phyloP scores from a whole-genome alignment of 106 monocot species.

The Dendrobium nobile region DNA sequence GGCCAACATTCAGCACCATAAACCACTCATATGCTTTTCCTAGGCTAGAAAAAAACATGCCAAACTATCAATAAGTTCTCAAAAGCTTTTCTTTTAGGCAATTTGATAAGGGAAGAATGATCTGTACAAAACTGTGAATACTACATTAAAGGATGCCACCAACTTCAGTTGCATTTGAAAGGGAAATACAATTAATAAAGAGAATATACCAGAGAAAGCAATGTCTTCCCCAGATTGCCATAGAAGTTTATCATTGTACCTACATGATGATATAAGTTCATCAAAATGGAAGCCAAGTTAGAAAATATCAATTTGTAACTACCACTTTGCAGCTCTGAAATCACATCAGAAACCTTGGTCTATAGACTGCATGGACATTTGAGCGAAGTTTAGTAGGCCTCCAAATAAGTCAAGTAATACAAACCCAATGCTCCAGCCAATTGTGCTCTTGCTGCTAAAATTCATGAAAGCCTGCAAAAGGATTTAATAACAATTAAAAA shows the following conservation, averaged over 20 bases:
- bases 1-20: too few species aligned
- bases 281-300: not conserved
- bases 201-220: slow-evolving; percentile 60
- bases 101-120: too few species aligned
- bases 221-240: slow-evolving; percentile 77
- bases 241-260: slow-evolving; percentile 69
- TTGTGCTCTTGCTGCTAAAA: slow-evolving; percentile 61
- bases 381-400: slow-evolving; percentile 61
- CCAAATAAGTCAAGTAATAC: slow-evolving; percentile 68
- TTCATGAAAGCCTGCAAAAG: slow-evolving; percentile 58
- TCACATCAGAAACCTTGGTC: slow-evolving; percentile 42
- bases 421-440: slow-evolving; percentile 83
- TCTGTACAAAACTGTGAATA: too few species aligned
- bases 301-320: not conserved
- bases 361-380: slow-evolving; percentile 70
- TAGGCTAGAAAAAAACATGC: too few species aligned
- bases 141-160: too few species aligned
- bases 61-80: too few species aligned
- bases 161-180: too few species aligned
- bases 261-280: slow-evolving; percentile 16
- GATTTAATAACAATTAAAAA: too few species aligned
- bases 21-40: too few species aligned
- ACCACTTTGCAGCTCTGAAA: not conserved
- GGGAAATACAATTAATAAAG: not conserved
- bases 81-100: too few species aligned